Evolutionary conservation across 2,329 filamentous ascomycete genomes (phyloP), one percentile per base, ranked within the genome.

Genomic region (Aspergillus sp.): DNA sequence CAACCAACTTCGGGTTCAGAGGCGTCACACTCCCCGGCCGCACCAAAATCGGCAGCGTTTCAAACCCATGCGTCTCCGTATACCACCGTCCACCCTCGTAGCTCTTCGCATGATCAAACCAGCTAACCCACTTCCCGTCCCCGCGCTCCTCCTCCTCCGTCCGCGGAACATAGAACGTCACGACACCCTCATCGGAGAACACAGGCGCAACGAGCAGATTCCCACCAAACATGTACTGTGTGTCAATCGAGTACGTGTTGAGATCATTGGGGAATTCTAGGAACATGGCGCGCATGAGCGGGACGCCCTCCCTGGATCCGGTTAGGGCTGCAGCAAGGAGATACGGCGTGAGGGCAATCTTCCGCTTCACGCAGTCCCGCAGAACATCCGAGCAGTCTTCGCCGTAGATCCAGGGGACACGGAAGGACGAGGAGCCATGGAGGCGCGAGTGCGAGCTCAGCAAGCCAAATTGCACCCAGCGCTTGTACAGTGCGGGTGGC

Each of bases 391-490:
- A 71, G 76, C 88, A 87, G 53, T 90, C 87, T 62, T 84, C 76
- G 68, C 91, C 89, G 62, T 91, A 87, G 48, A 86, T 83, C 89
- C 89, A 92, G 2, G 89, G 89, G n/a, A 91, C 89, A 19, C 89
- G 87, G 77, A 91, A 92, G 3, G 86, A 89, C 63, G 82, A 85
- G 54, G 86, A 89, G 2, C 89, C 89, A 72, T 92, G 89, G 11
- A 92, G 81, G 15, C 89, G 84, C 43, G 87, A 90, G 74, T 92
- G 89, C 9, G 85, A 86, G 67, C 88, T 91, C 46, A 92, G 77
- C 1, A 91, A 81, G 0, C 89, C 89, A 74, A 91, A 91, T n/a
- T 88, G 88, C 6, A 91, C 88, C 89, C 89, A 92, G 53, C 89
- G 86, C 78, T 91, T 92, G 77, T 92, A 92, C 68, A 92, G 85